Conservation (phyloP, 352 stramenopile species). For the Globisporangium ultimum region DNA sequence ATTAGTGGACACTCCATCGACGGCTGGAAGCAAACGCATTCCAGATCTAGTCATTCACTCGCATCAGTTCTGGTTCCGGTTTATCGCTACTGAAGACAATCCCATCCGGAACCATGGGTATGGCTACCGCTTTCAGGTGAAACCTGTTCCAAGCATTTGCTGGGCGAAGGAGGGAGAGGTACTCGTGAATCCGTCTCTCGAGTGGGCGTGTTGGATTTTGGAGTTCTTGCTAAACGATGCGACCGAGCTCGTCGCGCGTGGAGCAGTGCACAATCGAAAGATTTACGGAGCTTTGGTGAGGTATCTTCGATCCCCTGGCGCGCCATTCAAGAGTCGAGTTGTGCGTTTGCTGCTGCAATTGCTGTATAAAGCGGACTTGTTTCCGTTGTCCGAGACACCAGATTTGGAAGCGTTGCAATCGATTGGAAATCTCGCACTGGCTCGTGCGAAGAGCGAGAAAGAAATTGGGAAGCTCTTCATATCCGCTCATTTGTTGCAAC, state of each 20-base stretch:
- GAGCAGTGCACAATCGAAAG: constrained; percentile 76
- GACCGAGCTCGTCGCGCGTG: constrained; percentile 52
- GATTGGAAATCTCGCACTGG: constrained; percentile 57
- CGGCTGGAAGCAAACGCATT: constrained; percentile 29
- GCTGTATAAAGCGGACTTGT: constrained; percentile 55
- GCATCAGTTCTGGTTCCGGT: constrained; percentile 83
- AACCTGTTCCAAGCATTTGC: constrained; percentile 69
- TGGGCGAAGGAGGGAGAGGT: constrained; percentile 83
- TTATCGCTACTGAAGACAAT: constrained; percentile 65
- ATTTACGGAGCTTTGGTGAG: constrained; percentile 79
- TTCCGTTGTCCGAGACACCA: constrained; percentile 49
- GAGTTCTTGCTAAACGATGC: constrained; percentile 79
- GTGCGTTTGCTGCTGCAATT: constrained; percentile 76
- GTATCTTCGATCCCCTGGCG: constrained; percentile 74
- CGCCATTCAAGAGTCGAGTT: constrained; percentile 78
- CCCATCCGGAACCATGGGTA: constrained; percentile 58
- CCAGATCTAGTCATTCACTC: constrained; percentile 71
- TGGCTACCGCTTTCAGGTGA: constrained; percentile 82
- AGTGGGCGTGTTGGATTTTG: constrained; percentile 86
- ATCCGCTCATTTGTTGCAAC: constrained; percentile 67
- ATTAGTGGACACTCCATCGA: constrained; percentile 44
- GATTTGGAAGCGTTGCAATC: constrained; percentile 60
- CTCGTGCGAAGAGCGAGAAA: constrained; percentile 54
- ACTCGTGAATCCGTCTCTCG: constrained; percentile 64
- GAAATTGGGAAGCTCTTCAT: constrained; percentile 65